These are phyloP conservation scores for Penicillium sp. DNA, from an alignment of 2,329 filamentous ascomycete species.

Conservation along the genomic window DNA sequence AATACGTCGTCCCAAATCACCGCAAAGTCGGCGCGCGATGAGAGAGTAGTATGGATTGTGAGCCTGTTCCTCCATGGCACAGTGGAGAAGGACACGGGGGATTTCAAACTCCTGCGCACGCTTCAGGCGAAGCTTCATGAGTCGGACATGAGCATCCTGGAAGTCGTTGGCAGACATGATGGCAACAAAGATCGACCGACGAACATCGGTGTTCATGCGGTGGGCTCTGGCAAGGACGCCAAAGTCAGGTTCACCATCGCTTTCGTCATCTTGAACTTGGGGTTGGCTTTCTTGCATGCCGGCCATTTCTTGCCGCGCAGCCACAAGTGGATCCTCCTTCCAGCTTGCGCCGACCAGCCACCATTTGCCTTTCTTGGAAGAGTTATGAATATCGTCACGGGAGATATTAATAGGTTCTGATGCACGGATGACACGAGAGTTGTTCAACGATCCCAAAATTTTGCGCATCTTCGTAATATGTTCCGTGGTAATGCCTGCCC, in stretches of 20 bases:
- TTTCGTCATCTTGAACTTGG: constrained; percentile 25
- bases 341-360: constrained; percentile 98
- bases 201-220: constrained; percentile 81
- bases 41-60: constrained; percentile 95
- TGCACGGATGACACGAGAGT: constrained; percentile 62
- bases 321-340: constrained; percentile 47
- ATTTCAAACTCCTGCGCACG: constrained; percentile 84
- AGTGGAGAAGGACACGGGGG: constrained; percentile 82
- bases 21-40: constrained; percentile 75
- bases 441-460: constrained; percentile 73
- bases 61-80: constrained; percentile 73
- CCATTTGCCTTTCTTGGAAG: constrained; percentile 91
- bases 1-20: constrained; percentile 63
- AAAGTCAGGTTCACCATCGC: constrained; percentile 59
- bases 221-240: constrained; percentile 72
- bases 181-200: constrained; percentile 87
- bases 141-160: constrained; percentile 76
- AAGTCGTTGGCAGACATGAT: constrained; percentile 83
- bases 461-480: constrained; percentile 89
- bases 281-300: constrained; percentile 13
- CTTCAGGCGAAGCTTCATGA: constrained; percentile 81
- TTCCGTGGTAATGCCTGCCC: constrained; percentile 71
- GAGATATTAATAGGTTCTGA: constrained; percentile 80
- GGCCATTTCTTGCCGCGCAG: constrained; percentile 35
- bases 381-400: constrained; percentile 76